Percentiles rank a stretch among this genome's conserved stretches.
These are phyloP conservation scores for Corynascus novoguineensis DNA, from an alignment of 495 filamentous ascomycete species.

Conservation along the genomic window DNA sequence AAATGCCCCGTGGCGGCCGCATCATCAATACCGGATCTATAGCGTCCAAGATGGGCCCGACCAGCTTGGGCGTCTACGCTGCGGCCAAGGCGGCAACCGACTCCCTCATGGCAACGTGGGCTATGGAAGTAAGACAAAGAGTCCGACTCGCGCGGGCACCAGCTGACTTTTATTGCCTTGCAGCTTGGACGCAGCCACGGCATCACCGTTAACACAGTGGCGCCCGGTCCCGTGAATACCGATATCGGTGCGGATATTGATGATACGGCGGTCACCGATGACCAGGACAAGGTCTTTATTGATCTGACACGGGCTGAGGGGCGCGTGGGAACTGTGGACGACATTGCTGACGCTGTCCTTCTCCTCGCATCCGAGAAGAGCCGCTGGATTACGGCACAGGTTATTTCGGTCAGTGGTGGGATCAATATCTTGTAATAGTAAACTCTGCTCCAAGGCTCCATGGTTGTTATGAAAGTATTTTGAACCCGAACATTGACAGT, in stretches of 20 bases:
- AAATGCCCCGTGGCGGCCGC: background rate
- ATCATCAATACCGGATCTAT: background rate
- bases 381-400: background rate
- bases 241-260: background rate
- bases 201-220: background rate
- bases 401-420: background rate
- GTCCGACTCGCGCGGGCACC: background rate
- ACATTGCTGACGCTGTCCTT: background rate
- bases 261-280: background rate
- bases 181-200: background rate
- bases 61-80: background rate
- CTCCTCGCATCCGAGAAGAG: background rate
- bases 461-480: too few relatives aligned
- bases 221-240: background rate
- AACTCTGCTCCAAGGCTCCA: too few relatives aligned
- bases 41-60: background rate
- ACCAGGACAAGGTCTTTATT: background rate
- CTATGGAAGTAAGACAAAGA: background rate
- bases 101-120: background rate
- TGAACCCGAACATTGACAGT: too few relatives aligned
- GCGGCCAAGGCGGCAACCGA: background rate
- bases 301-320: background rate
- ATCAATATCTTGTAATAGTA: too few relatives aligned
- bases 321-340: background rate
- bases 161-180: background rate